These are phyloP conservation scores for Fusarium avenaceum DNA, from an alignment of 2,329 filamentous ascomycete species.

Conservation along the genomic window DNA sequence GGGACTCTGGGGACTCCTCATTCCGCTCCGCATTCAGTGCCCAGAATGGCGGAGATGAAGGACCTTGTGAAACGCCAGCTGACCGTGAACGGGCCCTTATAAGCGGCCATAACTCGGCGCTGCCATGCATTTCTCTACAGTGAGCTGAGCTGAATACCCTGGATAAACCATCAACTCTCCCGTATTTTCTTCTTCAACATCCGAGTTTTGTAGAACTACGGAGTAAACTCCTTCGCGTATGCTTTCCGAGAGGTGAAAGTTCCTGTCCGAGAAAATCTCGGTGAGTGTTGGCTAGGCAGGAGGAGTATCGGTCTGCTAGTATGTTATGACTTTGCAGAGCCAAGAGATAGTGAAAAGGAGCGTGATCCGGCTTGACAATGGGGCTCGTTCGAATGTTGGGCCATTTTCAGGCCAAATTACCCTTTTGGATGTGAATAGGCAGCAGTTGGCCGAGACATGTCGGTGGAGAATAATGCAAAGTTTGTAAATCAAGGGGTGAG, in stretches of 20 bases:
- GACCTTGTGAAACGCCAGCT: constrained; percentile 36
- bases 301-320: constrained; percentile 1
- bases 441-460: constrained; percentile 19
- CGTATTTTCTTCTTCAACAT: constrained; percentile 31
- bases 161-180: constrained; percentile 22
- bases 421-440: constrained; percentile 17
- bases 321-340: neutral
- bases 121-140: constrained; percentile 10
- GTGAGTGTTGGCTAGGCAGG: constrained; percentile 5
- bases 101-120: constrained; percentile 39
- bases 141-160: constrained; percentile 15
- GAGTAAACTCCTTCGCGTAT: constrained; percentile 7
- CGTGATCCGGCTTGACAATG: constrained; percentile 9
- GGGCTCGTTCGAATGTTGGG: constrained; percentile 10
- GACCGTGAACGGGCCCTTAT: constrained; percentile 33
- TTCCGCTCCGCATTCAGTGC: constrained; percentile 20
- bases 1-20: constrained; percentile 40
- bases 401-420: constrained; percentile 3
- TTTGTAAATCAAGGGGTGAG: constrained; percentile 20
- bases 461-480: constrained; percentile 20
- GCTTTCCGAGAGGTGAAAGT: constrained; percentile 7
- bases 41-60: constrained; percentile 30
- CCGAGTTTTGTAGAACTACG: constrained; percentile 19
- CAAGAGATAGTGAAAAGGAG: constrained; percentile 25
- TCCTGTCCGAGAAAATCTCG: constrained; percentile 5